Conservation (phyloP, 2,329 filamentous ascomycete genomes). For the Fusarium palustre region DNA sequence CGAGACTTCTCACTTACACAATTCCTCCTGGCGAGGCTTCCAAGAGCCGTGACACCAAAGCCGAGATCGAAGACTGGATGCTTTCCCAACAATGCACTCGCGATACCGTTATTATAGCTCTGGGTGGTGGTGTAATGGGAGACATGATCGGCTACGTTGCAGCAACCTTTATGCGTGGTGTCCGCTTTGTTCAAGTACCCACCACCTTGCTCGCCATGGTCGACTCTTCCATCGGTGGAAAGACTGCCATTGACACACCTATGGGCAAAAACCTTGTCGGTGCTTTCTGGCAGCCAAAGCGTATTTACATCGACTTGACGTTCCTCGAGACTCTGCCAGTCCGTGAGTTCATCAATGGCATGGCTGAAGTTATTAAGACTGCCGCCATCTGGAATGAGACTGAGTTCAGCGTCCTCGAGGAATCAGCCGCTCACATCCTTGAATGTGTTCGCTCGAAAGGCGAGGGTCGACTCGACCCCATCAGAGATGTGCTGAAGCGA, state of each 20-base stretch:
- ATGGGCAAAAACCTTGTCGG: slow-evolving; percentile 96
- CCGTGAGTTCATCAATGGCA: slow-evolving; percentile 96
- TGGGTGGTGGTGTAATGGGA: slow-evolving; percentile 96
- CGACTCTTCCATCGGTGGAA: slow-evolving; percentile 97
- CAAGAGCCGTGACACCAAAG: slow-evolving; percentile 93
- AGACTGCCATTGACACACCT: slow-evolving; percentile 97
- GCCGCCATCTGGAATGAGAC: slow-evolving; percentile 94
- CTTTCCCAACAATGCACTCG: slow-evolving; percentile 90
- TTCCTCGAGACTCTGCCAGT: slow-evolving; percentile 92
- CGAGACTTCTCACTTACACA: slow-evolving; percentile 84
- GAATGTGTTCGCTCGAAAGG: slow-evolving; percentile 49
- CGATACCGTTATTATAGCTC: slow-evolving; percentile 93
- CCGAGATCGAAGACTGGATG: slow-evolving; percentile 98
- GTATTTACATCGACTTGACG: slow-evolving; percentile 92
- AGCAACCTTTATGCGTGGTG: slow-evolving; percentile 97
- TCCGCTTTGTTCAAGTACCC: slow-evolving; percentile 95
- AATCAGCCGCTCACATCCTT: slow-evolving; percentile 82
- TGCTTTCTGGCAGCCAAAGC: slow-evolving; percentile 94
- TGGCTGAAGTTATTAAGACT: slow-evolving; percentile 98
- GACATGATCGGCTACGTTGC: slow-evolving; percentile 98
- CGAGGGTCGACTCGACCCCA: slow-evolving; percentile 73
- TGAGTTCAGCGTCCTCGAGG: slow-evolving; percentile 87
- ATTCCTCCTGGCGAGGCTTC: slow-evolving; percentile 93
- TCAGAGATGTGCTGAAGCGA: slow-evolving; percentile 77
- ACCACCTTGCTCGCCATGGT: slow-evolving; percentile 97